Conservation (phyloP, 192 early-diverging fungal species). For the Coemansia sp. region DNA sequence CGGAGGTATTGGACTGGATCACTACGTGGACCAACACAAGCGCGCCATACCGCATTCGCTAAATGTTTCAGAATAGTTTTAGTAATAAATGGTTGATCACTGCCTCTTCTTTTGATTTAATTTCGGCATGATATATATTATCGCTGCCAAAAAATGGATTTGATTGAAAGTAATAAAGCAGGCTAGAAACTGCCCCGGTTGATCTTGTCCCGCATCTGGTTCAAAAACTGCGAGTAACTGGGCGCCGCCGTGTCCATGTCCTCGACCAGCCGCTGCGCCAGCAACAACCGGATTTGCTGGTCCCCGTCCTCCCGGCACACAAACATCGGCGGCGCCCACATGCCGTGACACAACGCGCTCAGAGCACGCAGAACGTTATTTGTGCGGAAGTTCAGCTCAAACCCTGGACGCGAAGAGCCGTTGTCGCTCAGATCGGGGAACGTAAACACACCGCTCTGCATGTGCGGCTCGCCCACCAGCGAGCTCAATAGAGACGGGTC, state of each 20-base stretch:
- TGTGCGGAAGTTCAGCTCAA: constrained; percentile 70
- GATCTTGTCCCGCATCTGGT: constrained; percentile 72
- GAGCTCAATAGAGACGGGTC: constrained; percentile 69
- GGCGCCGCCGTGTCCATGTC: constrained; percentile 80
- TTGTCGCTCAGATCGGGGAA: constrained; percentile 79
- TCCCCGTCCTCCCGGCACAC: constrained; percentile 94
- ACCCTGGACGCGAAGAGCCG: constrained; percentile 61
- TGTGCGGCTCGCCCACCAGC: constrained; percentile 61
- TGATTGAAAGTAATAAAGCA: not conserved
- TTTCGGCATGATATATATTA: no score
- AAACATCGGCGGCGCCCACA: constrained; percentile 74
- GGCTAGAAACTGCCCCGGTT: constrained; percentile 52
- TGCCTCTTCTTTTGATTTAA: no score
- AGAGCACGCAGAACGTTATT: constrained; percentile 76
- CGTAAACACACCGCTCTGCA: constrained; percentile 58
- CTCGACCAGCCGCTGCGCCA: constrained; percentile 87
- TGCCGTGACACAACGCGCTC: constrained; percentile 64
- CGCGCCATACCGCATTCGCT: constrained; percentile 33
- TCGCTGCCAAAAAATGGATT: no score
- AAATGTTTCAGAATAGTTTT: not conserved
- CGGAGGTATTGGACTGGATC: constrained; percentile 70
- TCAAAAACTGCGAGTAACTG: constrained; percentile 77
- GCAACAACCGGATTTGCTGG: constrained; percentile 74
- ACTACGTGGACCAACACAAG: constrained; percentile 33
- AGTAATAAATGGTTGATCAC: no score